Conservation (phyloP, 768 basidiomycete genomes). For the Suillus luteus region DNA sequence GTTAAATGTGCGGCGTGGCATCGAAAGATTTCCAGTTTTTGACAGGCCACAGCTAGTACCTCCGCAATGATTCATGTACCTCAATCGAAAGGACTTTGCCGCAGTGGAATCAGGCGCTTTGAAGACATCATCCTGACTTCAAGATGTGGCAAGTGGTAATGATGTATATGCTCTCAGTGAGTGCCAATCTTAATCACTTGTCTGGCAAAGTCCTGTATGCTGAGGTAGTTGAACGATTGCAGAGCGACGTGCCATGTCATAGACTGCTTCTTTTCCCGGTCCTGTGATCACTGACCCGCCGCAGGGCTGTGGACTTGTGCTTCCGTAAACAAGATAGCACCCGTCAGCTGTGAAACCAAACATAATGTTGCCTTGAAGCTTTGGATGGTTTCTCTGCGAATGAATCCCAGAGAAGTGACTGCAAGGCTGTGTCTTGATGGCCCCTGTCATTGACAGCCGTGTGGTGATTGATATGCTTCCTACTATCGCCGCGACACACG, state of each 20-base stretch:
- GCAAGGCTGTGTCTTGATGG: constrained; percentile 4
- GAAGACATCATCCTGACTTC: not conserved
- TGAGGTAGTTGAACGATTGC: not conserved
- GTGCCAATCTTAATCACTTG: not conserved
- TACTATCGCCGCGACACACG: not conserved
- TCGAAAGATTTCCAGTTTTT: not conserved
- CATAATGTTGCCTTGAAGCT: not conserved
- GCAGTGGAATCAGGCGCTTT: not conserved
- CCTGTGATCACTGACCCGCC: not conserved
- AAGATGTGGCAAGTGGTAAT: not conserved
- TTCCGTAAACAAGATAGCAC: not conserved
- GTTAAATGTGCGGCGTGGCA: not conserved
- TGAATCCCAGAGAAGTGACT: not conserved
- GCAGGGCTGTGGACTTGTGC: not conserved
- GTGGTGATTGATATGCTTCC: constrained; percentile 2
- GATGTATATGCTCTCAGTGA: not conserved
- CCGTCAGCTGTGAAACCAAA: not conserved
- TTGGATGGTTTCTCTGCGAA: not conserved
- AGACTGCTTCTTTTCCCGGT: not conserved
- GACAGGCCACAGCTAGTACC: constrained; percentile 1
- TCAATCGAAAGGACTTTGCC: not conserved
- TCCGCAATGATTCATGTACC: not conserved
- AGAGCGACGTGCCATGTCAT: not conserved
- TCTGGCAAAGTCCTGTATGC: not conserved
- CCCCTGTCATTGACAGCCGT: not conserved